A percentile compares a stretch with the other conserved stretches of the same genome.
phyloP scores from a whole-genome alignment of 371 early-diverging fungal genomes.

The Vairimorpha apis region DNA sequence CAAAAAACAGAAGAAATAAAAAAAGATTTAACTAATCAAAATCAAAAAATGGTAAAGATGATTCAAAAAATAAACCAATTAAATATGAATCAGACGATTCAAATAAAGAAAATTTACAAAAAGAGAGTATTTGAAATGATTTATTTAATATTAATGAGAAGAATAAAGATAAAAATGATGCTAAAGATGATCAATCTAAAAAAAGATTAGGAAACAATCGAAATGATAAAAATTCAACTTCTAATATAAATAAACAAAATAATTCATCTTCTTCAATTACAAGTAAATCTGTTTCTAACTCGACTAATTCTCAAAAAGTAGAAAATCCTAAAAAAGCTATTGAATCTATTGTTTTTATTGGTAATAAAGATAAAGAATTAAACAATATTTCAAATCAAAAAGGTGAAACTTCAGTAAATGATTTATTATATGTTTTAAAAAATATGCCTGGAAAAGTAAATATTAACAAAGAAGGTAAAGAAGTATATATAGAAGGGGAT shows the following conservation, averaged over 20 bases:
- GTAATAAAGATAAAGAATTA: neutral
- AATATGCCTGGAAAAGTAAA: slow-evolving; percentile 42
- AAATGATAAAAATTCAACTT: neutral
- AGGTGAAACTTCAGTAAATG: slow-evolving; percentile 20
- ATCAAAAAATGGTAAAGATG: neutral
- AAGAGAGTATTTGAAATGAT: neutral
- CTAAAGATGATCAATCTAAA: neutral
- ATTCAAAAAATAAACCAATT: neutral
- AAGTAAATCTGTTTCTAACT: neutral
- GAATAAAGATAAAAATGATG: neutral
- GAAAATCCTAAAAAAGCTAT: neutral
- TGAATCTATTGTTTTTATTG: neutral
- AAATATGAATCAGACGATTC: neutral
- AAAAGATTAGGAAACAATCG: neutral
- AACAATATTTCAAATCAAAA: neutral
- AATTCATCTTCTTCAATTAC: neutral
- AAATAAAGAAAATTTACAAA: neutral
- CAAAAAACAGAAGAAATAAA: slow-evolving; percentile 23
- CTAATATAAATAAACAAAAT: neutral
- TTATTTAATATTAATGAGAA: neutral
- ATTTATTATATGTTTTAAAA: slow-evolving; percentile 47
- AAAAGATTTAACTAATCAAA: slow-evolving; percentile 24
- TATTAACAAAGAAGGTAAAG: slow-evolving; percentile 9
- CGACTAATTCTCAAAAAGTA: neutral
- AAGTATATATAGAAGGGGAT: slow-evolving; percentile 44